Evolutionary conservation across 2,329 filamentous ascomycete species (phyloP).

Genomic region (Aspergillus calidoustus): DNA sequence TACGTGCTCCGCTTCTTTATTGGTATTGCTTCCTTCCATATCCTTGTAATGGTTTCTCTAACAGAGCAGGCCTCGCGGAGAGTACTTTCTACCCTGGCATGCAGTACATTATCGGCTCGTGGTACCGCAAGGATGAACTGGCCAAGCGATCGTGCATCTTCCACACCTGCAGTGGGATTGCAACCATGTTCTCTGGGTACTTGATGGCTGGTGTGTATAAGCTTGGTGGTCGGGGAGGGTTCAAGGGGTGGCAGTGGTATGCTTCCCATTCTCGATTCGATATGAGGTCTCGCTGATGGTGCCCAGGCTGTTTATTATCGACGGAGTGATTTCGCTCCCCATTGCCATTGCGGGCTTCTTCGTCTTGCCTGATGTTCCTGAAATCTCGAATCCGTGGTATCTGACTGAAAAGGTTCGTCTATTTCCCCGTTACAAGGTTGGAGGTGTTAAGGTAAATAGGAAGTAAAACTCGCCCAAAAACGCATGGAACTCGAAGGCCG

Average conservation of each 20-base stretch:
- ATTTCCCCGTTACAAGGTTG: no score
- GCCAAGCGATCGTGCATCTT: conserved; percentile 60
- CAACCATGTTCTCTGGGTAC: conserved; percentile 54
- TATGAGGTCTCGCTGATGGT: neutral
- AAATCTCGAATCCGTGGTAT: conserved; percentile 57
- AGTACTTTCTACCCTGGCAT: conserved; percentile 58
- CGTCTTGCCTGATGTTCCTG: conserved; percentile 55
- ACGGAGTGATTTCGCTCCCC: conserved; percentile 59
- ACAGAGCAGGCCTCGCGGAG: conserved; percentile 48
- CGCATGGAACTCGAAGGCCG: conserved; percentile 58
- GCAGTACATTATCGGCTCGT: conserved; percentile 57
- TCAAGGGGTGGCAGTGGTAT: conserved; percentile 58
- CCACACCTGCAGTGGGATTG: conserved; percentile 53
- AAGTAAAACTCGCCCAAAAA: conserved; percentile 52
- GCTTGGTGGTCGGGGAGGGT: conserved; percentile 54
- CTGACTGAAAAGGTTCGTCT: conserved; percentile 42
- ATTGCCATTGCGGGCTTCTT: conserved; percentile 57
- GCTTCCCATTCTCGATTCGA: neutral
- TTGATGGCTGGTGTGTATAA: conserved; percentile 59
- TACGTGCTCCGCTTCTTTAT: conserved; percentile 56
- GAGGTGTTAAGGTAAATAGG: conserved; percentile 25
- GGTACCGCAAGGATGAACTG: conserved; percentile 57
- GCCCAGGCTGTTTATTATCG: conserved; percentile 56
- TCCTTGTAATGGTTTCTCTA: neutral
- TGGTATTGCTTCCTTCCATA: conserved; percentile 30